A percentile compares a stretch with the other conserved stretches of the same genome.
Evolutionary conservation across 768 basidiomycete genomes (phyloP).

Genomic region (Steccherinum ochraceum): DNA sequence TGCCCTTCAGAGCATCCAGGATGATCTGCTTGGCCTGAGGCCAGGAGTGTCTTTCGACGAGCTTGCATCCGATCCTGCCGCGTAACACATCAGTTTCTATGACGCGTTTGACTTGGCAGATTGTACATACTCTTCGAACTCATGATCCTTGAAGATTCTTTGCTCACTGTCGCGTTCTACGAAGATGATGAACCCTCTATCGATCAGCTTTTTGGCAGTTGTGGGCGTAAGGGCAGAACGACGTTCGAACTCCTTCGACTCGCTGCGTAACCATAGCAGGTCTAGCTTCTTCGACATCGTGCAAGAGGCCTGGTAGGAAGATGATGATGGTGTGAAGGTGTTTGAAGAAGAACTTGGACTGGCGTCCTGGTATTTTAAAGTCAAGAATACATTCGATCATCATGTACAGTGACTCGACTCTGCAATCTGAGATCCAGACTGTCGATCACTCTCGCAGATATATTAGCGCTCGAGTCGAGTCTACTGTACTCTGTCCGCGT

Average conservation of each 20-base stretch:
- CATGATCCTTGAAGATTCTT: conserved; percentile 88
- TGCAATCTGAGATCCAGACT: not conserved
- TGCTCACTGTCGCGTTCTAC: conserved; percentile 95
- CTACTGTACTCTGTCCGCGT: no score
- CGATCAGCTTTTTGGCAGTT: conserved; percentile 81
- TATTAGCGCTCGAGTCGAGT: no score
- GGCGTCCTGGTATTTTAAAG: not conserved
- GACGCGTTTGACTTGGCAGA: not conserved
- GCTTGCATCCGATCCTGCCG: conserved; percentile 79
- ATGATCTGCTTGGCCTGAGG: no score
- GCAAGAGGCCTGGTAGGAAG: not conserved
- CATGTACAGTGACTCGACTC: not conserved
- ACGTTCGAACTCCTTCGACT: conserved; percentile 92
- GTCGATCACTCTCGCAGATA: not conserved
- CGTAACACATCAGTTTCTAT: not conserved
- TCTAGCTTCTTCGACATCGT: no score
- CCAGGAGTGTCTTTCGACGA: conserved; percentile 89
- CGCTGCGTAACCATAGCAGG: conserved; percentile 97
- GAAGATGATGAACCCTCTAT: conserved; percentile 81
- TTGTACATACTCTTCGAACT: conserved; percentile 80
- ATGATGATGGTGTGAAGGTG: not conserved
- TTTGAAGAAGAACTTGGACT: not conserved
- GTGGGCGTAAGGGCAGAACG: conserved; percentile 91
- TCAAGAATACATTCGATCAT: not conserved
- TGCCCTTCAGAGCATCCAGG: no score